Evolutionary conservation across 805 yeast species (phyloP).

Genomic region (Yamadazyma sp.): DNA sequence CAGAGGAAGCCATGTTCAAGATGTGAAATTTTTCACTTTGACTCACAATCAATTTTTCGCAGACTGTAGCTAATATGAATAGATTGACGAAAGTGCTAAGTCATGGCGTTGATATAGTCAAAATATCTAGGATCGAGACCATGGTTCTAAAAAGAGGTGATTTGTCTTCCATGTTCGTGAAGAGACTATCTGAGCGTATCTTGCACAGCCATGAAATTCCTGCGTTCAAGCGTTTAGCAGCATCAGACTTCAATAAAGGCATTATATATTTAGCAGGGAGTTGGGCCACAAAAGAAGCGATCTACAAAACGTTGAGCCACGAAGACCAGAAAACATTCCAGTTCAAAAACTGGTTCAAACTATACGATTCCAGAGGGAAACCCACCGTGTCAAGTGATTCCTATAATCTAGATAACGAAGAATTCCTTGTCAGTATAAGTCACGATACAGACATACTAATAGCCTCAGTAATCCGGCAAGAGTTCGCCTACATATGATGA

Average conservation of each 20-base stretch:
- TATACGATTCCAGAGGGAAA: constrained; percentile 38
- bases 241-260: constrained; percentile 19
- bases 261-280: constrained; percentile 47
- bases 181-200: constrained; percentile 45
- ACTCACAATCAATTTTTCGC: constrained; percentile 1
- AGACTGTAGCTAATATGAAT: constrained; percentile 2
- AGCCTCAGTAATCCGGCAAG: constrained; percentile 54
- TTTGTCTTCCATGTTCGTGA: constrained; percentile 9
- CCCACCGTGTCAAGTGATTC: constrained; percentile 41
- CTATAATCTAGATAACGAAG: constrained; percentile 36
- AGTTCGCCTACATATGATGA: constrained; percentile 9
- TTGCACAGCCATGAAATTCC: constrained; percentile 46
- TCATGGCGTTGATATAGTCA: constrained; percentile 59
- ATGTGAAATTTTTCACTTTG: constrained; percentile 2
- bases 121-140: constrained; percentile 43
- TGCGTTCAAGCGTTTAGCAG: constrained; percentile 21
- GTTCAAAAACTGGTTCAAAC: constrained; percentile 62
- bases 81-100: constrained; percentile 31
- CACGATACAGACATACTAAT: constrained; percentile 65
- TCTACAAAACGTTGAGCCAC: constrained; percentile 57
- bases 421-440: constrained; percentile 54
- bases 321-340: constrained; percentile 50
- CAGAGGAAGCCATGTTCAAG: constrained; percentile 75
- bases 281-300: constrained; percentile 79
- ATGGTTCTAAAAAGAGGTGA: constrained; percentile 33